Percentiles rank a stretch among this genome's conserved stretches.
Conservation (phyloP, 192 early-diverging fungal genomes). For the Mortierella claussenii region DNA sequence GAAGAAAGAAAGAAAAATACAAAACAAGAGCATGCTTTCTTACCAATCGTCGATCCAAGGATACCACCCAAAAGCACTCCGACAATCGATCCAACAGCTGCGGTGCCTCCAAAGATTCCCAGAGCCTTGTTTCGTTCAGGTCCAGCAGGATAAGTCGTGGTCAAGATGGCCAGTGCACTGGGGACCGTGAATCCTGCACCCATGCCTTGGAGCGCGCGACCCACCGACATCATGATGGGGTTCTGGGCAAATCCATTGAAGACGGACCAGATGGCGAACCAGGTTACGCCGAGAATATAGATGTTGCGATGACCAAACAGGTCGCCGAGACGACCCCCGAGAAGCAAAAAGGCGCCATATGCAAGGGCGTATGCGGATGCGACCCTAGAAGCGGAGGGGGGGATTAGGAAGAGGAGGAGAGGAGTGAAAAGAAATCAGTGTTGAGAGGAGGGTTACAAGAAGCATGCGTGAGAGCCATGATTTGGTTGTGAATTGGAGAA, state of each 20-base stretch:
- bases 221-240: conserved; percentile 36
- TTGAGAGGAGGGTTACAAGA: too few species aligned
- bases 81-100: conserved; percentile 26
- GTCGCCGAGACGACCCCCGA: conserved; percentile 50
- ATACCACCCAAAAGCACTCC: conserved; percentile 49
- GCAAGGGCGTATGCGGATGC: conserved; percentile 46
- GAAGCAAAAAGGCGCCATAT: conserved; percentile 47
- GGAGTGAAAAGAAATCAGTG: too few species aligned
- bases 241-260: conserved; percentile 39
- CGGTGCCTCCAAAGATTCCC: conserved; percentile 42
- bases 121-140: conserved; percentile 37
- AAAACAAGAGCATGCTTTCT: neutral
- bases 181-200: conserved; percentile 53
- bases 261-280: conserved; percentile 44
- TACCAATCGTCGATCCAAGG: conserved; percentile 31
- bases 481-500: too few species aligned
- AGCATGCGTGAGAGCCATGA: too few species aligned
- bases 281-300: conserved; percentile 33
- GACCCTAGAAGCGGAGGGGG: conserved; percentile 19
- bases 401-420: too few species aligned
- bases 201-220: conserved; percentile 49
- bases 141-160: conserved; percentile 41
- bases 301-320: conserved; percentile 49
- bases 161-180: conserved; percentile 49
- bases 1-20: neutral